These are phyloP conservation scores for Vitis labrusca DNA, from an alignment of 164 flowering plant species.

Conservation along the genomic window DNA sequence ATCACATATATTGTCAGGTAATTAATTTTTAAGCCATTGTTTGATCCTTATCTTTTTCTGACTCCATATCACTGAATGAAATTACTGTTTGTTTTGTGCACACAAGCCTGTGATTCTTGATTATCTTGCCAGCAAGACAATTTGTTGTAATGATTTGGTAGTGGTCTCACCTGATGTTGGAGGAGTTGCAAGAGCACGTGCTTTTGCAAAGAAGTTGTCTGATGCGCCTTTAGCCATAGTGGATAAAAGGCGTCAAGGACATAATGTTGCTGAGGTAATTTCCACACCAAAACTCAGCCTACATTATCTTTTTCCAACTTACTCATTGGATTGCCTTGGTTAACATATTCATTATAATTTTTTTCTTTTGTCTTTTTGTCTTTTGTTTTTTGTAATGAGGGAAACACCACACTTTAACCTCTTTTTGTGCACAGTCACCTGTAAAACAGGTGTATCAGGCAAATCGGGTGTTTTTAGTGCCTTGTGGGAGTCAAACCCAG, in stretches of 20 bases:
- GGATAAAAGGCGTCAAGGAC: slow-evolving; percentile 96
- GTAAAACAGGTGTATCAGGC: no score
- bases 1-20: slow-evolving; percentile 96
- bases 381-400: no score
- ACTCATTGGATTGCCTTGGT: no score
- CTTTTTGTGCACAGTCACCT: no score
- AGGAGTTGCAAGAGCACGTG: slow-evolving; percentile 97
- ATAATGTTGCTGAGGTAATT: slow-evolving; percentile 93
- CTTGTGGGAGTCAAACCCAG: no score
- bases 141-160: slow-evolving; percentile 81
- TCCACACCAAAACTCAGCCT: no score
- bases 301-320: no score
- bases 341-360: no score
- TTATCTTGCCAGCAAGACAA: slow-evolving; percentile 93
- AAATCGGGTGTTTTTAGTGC: no score
- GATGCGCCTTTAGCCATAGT: slow-evolving; percentile 99
- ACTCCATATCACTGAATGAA: slow-evolving; percentile 5
- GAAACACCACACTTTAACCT: no score
- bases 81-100: slow-evolving; percentile 14
- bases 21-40: neutral
- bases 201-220: slow-evolving; percentile 93
- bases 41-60: slow-evolving; percentile 2
- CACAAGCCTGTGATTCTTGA: slow-evolving; percentile 91
- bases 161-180: slow-evolving; percentile 99
- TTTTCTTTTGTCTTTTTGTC: no score